phyloP scores from a whole-genome alignment of 2,329 filamentous ascomycete genomes.

The Lasiodiplodia theobromae region DNA sequence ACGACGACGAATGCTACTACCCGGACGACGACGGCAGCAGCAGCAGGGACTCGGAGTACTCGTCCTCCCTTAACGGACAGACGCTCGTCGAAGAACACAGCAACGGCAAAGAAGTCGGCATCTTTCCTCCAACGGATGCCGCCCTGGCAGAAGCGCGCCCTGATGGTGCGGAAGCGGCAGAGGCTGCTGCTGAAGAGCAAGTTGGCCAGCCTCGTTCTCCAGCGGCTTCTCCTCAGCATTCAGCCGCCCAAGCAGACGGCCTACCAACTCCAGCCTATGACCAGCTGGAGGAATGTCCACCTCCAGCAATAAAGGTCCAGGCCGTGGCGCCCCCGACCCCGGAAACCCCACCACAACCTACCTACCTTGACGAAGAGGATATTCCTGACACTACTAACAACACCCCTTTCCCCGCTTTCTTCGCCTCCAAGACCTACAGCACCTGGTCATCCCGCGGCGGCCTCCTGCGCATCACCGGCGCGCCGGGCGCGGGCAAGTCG shows the following conservation, averaged over 20 bases:
- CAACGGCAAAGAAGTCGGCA: not conserved
- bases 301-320: not conserved
- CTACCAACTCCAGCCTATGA: not conserved
- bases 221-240: not conserved
- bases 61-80: not conserved
- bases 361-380: not conserved
- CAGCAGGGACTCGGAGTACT: not conserved
- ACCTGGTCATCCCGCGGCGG: not conserved
- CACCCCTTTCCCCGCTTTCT: not conserved
- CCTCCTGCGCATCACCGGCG: not conserved
- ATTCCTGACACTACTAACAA: not conserved
- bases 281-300: not conserved
- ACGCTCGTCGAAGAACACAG: not conserved
- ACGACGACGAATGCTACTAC: not conserved
- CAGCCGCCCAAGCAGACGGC: not conserved
- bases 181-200: not conserved
- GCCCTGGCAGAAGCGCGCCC: slow-evolving; percentile 6
- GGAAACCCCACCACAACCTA: not conserved
- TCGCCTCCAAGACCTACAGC: not conserved
- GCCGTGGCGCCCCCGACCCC: not conserved
- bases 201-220: not conserved
- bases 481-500: not conserved
- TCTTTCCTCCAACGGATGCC: slow-evolving; percentile 1
- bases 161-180: not conserved
- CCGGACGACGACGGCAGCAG: not conserved